Evolutionary conservation across 108 stramenopile species (phyloP).

Genomic region (Fragilaria crotonensis): DNA sequence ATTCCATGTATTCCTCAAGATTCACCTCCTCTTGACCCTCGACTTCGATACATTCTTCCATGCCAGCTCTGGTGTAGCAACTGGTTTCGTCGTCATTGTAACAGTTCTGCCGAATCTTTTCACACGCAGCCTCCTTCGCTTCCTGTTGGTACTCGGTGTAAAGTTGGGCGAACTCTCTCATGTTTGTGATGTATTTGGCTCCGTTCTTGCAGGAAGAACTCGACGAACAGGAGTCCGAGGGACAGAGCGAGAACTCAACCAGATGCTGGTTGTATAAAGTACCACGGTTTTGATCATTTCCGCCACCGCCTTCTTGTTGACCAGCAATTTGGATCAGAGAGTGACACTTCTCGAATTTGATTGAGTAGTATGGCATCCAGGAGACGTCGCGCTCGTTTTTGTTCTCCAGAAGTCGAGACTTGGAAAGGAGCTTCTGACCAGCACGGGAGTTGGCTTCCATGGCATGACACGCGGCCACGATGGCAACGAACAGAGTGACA

Average conservation of each 20-base stretch:
- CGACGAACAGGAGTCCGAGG: no score
- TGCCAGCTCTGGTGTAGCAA: constrained; percentile 44
- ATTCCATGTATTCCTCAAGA: constrained; percentile 44
- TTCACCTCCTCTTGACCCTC: constrained; percentile 44
- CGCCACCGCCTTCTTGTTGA: constrained; percentile 25
- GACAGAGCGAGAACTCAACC: constrained; percentile 69
- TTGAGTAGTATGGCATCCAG: constrained; percentile 48
- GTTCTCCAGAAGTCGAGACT: constrained; percentile 50
- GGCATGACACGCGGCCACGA: no score
- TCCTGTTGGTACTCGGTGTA: constrained; percentile 42
- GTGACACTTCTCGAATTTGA: constrained; percentile 66
- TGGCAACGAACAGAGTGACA: no score
- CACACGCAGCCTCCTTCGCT: constrained; percentile 54
- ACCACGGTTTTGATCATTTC: no score
- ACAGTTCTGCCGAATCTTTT: constrained; percentile 63
- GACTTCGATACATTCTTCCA: constrained; percentile 41
- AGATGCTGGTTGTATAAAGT: constrained; percentile 53
- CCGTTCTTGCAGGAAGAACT: no score
- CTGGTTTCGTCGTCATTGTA: constrained; percentile 52
- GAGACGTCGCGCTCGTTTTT: constrained; percentile 25
- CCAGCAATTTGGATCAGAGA: constrained; percentile 27
- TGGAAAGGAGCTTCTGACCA: constrained; percentile 41
- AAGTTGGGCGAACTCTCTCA: constrained; percentile 68
- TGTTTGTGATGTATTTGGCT: constrained; percentile 52
- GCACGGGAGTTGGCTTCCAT: no score